A percentile compares a stretch with the other conserved stretches of the same genome.
Evolutionary conservation across 148 eudicot genomes (phyloP).

Genomic region (Fagopyrum esculentum): DNA sequence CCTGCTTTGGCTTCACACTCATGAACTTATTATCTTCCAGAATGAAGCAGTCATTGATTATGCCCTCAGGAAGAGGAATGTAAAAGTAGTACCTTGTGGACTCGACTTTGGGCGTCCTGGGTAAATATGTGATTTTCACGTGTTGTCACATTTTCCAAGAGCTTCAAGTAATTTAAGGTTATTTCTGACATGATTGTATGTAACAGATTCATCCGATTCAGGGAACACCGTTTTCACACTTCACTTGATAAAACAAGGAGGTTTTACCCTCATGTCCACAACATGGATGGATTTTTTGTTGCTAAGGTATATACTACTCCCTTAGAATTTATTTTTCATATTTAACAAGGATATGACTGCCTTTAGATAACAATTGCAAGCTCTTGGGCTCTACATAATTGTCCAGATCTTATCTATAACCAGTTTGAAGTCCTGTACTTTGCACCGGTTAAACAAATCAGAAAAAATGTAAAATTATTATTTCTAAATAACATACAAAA

Average conservation of each 20-base stretch:
- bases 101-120: slow-evolving; percentile 84
- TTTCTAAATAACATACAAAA: no score
- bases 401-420: no score
- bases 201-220: slow-evolving; percentile 59
- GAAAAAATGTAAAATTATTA: no score
- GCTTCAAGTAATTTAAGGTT: neutral
- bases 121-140: slow-evolving; percentile 31
- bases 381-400: no score
- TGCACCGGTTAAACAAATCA: no score
- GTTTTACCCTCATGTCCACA: slow-evolving; percentile 85
- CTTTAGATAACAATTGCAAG: neutral
- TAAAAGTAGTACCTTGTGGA: slow-evolving; percentile 85
- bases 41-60: slow-evolving; percentile 96
- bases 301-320: slow-evolving; percentile 54
- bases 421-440: no score
- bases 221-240: slow-evolving; percentile 69
- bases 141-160: neutral
- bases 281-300: slow-evolving; percentile 93
- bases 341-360: neutral
- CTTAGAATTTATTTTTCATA: neutral
- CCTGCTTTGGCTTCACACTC: slow-evolving; percentile 10
- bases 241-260: slow-evolving; percentile 73
- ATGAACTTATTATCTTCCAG: slow-evolving; percentile 32
- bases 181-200: slow-evolving; percentile 5
- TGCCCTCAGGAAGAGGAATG: slow-evolving; percentile 90